Conservation (phyloP, 805 yeast genomes). For the Kuraishia ogatae region DNA sequence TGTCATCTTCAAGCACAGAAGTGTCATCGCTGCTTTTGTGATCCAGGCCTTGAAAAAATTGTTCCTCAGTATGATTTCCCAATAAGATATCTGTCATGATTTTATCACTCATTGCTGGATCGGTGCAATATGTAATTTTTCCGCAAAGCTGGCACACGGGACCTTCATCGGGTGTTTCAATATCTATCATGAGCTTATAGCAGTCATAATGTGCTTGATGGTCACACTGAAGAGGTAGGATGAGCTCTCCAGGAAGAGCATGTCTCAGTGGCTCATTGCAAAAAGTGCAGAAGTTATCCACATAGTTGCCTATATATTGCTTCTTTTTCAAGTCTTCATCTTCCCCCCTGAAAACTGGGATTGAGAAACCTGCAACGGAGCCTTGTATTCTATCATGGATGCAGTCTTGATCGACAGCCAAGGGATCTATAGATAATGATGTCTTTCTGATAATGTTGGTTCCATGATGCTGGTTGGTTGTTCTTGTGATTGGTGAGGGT, state of each 20-base stretch:
- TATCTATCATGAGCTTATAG: slow-evolving; percentile 3
- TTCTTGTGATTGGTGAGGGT: background rate
- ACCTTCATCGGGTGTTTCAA: background rate
- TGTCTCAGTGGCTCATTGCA: slow-evolving; percentile 6
- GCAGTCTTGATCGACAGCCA: background rate
- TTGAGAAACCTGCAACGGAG: background rate
- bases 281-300: slow-evolving; percentile 3
- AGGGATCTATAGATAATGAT: background rate
- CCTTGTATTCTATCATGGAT: background rate
- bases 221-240: slow-evolving; percentile 5
- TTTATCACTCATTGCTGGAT: background rate
- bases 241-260: slow-evolving; percentile 6
- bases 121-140: background rate
- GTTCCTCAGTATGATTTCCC: background rate
- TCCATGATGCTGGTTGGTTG: no score
- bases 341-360: background rate
- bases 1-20: background rate
- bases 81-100: background rate
- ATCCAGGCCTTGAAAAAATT: background rate
- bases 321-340: background rate
- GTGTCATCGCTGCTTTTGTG: background rate
- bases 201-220: slow-evolving; percentile 7
- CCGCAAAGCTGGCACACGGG: background rate
- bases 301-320: background rate
- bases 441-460: background rate